Evolutionary conservation across 2,329 filamentous ascomycete species (phyloP), one percentile per base, ranked within the genome.

Genomic region (Ophiosphaerella narmari): DNA sequence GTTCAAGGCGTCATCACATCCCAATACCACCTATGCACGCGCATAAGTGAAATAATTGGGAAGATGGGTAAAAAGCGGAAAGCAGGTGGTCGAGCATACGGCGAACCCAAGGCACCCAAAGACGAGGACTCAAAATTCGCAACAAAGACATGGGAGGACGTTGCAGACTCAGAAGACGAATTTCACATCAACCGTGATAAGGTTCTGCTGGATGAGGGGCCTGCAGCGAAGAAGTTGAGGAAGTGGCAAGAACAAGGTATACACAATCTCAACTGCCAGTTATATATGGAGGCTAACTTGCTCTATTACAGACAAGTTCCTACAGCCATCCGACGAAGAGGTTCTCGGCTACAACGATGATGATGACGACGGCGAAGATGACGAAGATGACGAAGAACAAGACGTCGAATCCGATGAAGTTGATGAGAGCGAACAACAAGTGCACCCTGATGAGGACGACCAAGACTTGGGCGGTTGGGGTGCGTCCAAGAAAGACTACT

Each of bases 141-240:
- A 16, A 76, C 82, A 48, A 74, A 69, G 48, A 86, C 84, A 2
- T 93, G 83, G 73, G 86, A 93, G 73, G 91, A 96, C 74, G 87
- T 99, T 62, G 90, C 92, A 59, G 88, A 97, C 71, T 95, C 91
- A 1, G 91, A 96, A 72, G 94, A 99, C 73, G 91, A 96, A 70
- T 96, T 96, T 72, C 90, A 93, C 66, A 80, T 92, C 52, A 88
- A 92, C 57, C 85, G 89, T 58, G 94, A 99, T 74, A 88, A 90
- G 68, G 86, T 99, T 55, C 75, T 93, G 65, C 81, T 99, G 33
- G 90, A 96, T 26, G 91, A 96, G 60, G 88, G 82, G 31, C 90
- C 88, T 12, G 83, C 85, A 34, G 86, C 86, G 26, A 97, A 97
- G 77, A 86, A 90, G 58, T 81, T 86, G 66, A 85, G 87, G 63